Evolutionary conservation across 441 rosid genomes (phyloP).

Genomic region (Sinapis alba): DNA sequence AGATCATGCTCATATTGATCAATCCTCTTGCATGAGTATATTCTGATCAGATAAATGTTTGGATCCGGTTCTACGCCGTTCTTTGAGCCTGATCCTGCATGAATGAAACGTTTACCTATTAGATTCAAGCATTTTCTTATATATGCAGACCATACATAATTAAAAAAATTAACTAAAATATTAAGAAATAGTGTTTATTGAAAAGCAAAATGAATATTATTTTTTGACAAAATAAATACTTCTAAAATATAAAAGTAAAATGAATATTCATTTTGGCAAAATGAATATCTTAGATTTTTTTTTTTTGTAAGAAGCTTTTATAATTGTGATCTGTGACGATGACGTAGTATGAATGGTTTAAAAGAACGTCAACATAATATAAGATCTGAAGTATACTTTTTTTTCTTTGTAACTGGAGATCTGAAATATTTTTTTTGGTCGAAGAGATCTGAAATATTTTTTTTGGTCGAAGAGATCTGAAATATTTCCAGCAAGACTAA

Average conservation of each 20-base stretch:
- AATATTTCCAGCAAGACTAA: not conserved
- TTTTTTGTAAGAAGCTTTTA: not conserved
- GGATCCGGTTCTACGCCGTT: slow-evolving; percentile 1
- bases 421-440: too few relatives aligned
- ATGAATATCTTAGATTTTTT: not conserved
- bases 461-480: too few relatives aligned
- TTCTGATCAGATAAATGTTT: not conserved
- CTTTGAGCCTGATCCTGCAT: slow-evolving; percentile 29
- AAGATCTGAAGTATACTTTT: too few relatives aligned
- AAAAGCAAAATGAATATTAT: not conserved
- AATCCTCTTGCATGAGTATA: not conserved
- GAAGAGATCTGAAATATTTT: too few relatives aligned
- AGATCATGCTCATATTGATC: not conserved
- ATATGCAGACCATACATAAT: not conserved
- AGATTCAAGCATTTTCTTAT: not conserved
- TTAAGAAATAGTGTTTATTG: not conserved
- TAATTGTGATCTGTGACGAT: not conserved
- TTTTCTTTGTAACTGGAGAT: too few relatives aligned
- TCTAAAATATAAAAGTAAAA: not conserved
- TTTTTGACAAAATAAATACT: too few relatives aligned
- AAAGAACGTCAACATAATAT: not conserved
- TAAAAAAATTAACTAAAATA: not conserved
- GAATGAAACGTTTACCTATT: not conserved
- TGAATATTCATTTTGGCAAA: too few relatives aligned
- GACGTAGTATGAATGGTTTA: not conserved